These are phyloP conservation scores for Saturnispora diversa DNA, from an alignment of 805 yeast species.

Conservation along the genomic window DNA sequence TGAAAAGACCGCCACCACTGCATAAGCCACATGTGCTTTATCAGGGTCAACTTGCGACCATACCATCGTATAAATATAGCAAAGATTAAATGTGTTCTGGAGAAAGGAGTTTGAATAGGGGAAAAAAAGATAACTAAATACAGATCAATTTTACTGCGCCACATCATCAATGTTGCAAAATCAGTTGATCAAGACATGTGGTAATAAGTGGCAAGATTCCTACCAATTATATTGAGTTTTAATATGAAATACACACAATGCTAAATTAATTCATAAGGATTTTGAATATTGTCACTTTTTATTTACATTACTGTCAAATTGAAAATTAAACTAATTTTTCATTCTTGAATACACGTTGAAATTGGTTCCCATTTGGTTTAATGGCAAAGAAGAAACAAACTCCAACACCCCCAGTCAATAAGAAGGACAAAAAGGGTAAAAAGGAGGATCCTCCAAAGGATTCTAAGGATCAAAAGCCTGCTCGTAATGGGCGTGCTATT, in stretches of 20 bases:
- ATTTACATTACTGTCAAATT: no score
- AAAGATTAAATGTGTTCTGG: not conserved
- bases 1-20: slow-evolving; percentile 54
- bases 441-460: slow-evolving; percentile 3
- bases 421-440: slow-evolving; percentile 15
- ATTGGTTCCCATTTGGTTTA: no score
- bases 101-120: not conserved
- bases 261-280: no score
- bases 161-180: no score
- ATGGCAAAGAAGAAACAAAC: slow-evolving; percentile 18
- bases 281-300: no score
- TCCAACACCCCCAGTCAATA: slow-evolving; percentile 10
- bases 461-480: slow-evolving; percentile 8
- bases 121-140: not conserved
- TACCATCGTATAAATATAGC: slow-evolving; percentile 20
- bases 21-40: slow-evolving; percentile 37
- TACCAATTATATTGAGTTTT: no score
- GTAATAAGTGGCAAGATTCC: not conserved
- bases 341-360: not conserved
- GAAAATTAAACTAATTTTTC: not conserved
- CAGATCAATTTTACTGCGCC: no score
- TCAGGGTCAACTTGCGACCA: slow-evolving; percentile 29
- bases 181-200: not conserved
- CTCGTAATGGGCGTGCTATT: slow-evolving; percentile 32
- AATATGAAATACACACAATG: no score